Percentiles rank a stretch among this genome's conserved stretches.
These are phyloP conservation scores for Claviceps capensis DNA, from an alignment of 2,329 filamentous ascomycete species.

Conservation along the genomic window DNA sequence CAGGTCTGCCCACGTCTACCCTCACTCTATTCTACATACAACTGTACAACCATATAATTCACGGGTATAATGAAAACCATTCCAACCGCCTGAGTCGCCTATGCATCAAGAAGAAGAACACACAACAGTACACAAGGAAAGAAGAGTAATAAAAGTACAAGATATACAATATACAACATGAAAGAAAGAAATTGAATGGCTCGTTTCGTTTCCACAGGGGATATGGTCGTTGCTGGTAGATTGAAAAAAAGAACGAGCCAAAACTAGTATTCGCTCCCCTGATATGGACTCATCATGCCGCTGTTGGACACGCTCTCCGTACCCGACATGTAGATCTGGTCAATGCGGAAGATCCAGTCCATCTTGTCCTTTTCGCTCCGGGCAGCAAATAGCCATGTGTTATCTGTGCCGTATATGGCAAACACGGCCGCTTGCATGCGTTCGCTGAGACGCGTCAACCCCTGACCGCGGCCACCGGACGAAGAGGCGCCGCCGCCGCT, in stretches of 20 bases:
- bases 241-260: neutral
- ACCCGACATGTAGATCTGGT: slow-evolving; percentile 55
- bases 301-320: slow-evolving; percentile 27
- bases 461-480: slow-evolving; percentile 14
- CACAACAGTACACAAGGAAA: neutral
- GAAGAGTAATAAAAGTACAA: neutral
- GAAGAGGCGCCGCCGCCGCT: slow-evolving; percentile 14
- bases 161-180: neutral
- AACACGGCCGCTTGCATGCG: slow-evolving; percentile 63
- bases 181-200: neutral
- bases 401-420: slow-evolving; percentile 85
- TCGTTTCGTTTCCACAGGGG: neutral
- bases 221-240: neutral
- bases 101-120: neutral
- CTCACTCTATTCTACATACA: neutral
- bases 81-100: slow-evolving; percentile 2
- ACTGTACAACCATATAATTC: neutral
- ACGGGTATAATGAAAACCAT: slow-evolving; percentile 4
- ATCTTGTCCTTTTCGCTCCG: slow-evolving; percentile 83
- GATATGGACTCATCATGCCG: slow-evolving; percentile 22
- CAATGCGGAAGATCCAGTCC: slow-evolving; percentile 93
- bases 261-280: slow-evolving; percentile 18
- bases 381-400: slow-evolving; percentile 89
- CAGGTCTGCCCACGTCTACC: neutral
- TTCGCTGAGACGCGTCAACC: slow-evolving; percentile 41